These are phyloP conservation scores for Persicaria maculosa DNA, from an alignment of 148 eudicot species.

Conservation along the genomic window DNA sequence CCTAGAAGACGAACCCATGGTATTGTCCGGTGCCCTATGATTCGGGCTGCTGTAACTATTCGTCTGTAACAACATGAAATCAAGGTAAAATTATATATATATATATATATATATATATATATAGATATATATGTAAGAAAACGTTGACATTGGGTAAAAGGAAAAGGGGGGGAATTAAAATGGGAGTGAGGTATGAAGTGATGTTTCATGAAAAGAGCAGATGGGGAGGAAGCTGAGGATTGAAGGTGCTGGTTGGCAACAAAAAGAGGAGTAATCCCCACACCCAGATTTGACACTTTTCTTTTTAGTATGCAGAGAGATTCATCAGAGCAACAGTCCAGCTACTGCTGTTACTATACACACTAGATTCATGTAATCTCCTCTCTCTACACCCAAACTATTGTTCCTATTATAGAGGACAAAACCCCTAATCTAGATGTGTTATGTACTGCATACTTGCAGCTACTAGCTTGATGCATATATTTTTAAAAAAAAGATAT, in stretches of 20 bases:
- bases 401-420: too few species aligned
- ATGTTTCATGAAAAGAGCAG: constrained; percentile 9
- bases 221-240: background rate
- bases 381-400: too few species aligned
- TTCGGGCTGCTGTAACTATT: background rate
- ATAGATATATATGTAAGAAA: background rate
- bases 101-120: too few species aligned
- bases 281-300: constrained; percentile 7
- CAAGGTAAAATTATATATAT: too few species aligned
- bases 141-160: constrained; percentile 2
- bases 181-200: background rate
- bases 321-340: too few species aligned
- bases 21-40: background rate
- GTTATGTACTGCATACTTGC: too few species aligned
- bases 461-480: too few species aligned
- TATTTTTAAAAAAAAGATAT: too few species aligned
- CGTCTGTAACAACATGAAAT: background rate
- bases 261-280: constrained; percentile 9
- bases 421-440: too few species aligned
- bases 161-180: background rate
- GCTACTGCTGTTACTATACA: background rate
- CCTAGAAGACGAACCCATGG: constrained; percentile 8
- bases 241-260: constrained; percentile 5
- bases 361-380: background rate
- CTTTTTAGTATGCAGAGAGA: background rate